phyloP scores from a whole-genome alignment of 2,329 filamentous ascomycete species.

The Exophiala calicioides region DNA sequence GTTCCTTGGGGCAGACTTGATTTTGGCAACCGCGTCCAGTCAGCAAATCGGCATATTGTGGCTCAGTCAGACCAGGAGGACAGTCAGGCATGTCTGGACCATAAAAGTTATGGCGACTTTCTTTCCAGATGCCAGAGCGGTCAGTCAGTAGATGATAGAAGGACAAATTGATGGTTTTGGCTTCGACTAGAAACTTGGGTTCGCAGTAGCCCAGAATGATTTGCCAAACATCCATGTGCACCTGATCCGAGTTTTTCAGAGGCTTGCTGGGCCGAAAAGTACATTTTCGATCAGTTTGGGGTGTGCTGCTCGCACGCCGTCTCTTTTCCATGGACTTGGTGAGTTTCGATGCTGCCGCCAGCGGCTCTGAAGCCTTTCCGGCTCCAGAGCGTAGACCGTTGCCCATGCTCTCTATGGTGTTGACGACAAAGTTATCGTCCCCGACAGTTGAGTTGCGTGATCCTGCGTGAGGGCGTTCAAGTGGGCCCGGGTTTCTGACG shows the following conservation, averaged over 20 bases:
- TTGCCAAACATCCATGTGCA: slow-evolving; percentile 28
- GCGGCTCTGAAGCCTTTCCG: background rate
- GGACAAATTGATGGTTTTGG: slow-evolving; percentile 24
- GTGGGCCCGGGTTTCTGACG: background rate
- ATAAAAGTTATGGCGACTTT: slow-evolving; percentile 24
- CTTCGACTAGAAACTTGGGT: slow-evolving; percentile 25
- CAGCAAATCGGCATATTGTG: slow-evolving; percentile 29
- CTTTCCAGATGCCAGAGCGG: slow-evolving; percentile 26
- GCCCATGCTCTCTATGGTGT: slow-evolving; percentile 13
- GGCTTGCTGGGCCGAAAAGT: slow-evolving; percentile 13
- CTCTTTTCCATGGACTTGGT: background rate
- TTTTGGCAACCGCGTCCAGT: slow-evolving; percentile 30
- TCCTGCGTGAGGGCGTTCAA: no score
- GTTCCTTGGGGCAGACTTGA: slow-evolving; percentile 18
- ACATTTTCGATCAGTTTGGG: slow-evolving; percentile 1
- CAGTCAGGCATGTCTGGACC: slow-evolving; percentile 25
- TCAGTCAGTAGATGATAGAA: slow-evolving; percentile 24
- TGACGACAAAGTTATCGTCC: slow-evolving; percentile 11
- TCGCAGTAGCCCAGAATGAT: slow-evolving; percentile 27
- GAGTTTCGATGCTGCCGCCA: background rate
- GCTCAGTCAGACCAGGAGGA: slow-evolving; percentile 26
- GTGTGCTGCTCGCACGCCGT: background rate
- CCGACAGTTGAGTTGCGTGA: background rate
- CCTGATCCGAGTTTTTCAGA: slow-evolving; percentile 16
- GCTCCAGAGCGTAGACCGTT: background rate